These are phyloP conservation scores for Caryopteris hybrid DNA, from an alignment of 305 asterid genomes.

Conservation along the genomic window DNA sequence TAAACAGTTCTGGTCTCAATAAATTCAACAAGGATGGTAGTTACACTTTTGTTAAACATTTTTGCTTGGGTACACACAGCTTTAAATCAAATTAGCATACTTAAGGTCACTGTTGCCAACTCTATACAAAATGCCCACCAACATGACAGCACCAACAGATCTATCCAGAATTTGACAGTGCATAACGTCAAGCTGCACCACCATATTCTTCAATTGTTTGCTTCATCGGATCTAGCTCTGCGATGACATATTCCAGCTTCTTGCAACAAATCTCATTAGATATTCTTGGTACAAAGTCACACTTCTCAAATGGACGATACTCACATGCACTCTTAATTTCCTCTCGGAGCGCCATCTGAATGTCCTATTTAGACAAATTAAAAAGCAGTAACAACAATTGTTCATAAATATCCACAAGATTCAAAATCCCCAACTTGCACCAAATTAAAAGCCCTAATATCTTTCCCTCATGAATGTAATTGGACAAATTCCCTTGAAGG, in stretches of 20 bases:
- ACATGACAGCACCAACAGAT: too few relatives aligned
- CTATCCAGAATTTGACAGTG: not conserved
- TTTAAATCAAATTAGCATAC: too few relatives aligned
- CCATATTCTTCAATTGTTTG: conserved; percentile 59
- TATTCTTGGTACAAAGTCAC: conserved; percentile 76
- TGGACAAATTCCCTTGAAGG: not conserved
- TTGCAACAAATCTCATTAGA: conserved; percentile 86
- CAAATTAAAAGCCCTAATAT: not conserved
- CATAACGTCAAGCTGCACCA: conserved; percentile 33
- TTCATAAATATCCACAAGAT: not conserved
- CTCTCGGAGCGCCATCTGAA: conserved; percentile 82
- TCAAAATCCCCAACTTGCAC: conserved; percentile 3
- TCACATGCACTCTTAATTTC: conserved; percentile 94
- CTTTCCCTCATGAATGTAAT: not conserved
- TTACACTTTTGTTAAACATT: too few relatives aligned
- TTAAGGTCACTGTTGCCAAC: too few relatives aligned
- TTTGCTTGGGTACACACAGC: too few relatives aligned
- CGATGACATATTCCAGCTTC: conserved; percentile 67
- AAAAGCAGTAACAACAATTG: not conserved
- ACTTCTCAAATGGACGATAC: conserved; percentile 95
- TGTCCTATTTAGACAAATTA: conserved; percentile 48
- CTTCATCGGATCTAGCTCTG: conserved; percentile 74
- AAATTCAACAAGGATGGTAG: too few relatives aligned
- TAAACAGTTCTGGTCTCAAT: too few relatives aligned
- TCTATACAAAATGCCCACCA: too few relatives aligned